A percentile compares a stretch with the other conserved stretches of the same genome.
These are phyloP conservation scores for Coemansia sp. DNA, from an alignment of 192 early-diverging fungal species.

Conservation along the genomic window DNA sequence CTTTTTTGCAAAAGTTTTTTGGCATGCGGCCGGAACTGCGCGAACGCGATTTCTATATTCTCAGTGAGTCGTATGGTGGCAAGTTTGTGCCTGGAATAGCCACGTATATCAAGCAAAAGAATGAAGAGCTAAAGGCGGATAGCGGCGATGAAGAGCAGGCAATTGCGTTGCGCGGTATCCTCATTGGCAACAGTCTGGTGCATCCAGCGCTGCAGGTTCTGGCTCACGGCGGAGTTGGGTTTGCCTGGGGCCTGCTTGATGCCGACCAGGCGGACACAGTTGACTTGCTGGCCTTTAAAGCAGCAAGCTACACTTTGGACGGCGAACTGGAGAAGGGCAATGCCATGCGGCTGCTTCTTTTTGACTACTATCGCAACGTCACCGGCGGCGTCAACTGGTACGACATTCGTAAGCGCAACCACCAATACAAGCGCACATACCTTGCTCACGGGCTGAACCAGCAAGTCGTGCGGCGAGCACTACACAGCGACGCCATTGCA, in stretches of 20 bases:
- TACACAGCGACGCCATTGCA: constrained; percentile 58
- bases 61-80: constrained; percentile 68
- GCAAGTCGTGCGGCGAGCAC: constrained; percentile 52
- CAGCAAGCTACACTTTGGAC: constrained; percentile 33
- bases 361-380: constrained; percentile 64
- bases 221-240: constrained; percentile 44
- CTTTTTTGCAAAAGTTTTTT: constrained; percentile 74
- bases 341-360: constrained; percentile 55
- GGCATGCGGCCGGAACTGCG: constrained; percentile 63
- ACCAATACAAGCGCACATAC: constrained; percentile 61
- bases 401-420: constrained; percentile 67
- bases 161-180: constrained; percentile 59
- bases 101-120: constrained; percentile 60
- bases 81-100: constrained; percentile 76
- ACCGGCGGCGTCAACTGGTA: constrained; percentile 77
- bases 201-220: constrained; percentile 50
- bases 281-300: constrained; percentile 51
- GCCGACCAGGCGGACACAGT: constrained; percentile 38
- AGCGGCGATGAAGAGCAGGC: background rate
- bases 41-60: constrained; percentile 61
- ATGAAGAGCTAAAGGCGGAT: constrained; percentile 32
- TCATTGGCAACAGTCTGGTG: constrained; percentile 56
- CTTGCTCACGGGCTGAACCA: constrained; percentile 65
- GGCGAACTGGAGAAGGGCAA: constrained; percentile 57
- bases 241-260: constrained; percentile 44